Evolutionary conservation across 2,329 filamentous ascomycete species (phyloP).

Genomic region (Monilinia aucupariae): DNA sequence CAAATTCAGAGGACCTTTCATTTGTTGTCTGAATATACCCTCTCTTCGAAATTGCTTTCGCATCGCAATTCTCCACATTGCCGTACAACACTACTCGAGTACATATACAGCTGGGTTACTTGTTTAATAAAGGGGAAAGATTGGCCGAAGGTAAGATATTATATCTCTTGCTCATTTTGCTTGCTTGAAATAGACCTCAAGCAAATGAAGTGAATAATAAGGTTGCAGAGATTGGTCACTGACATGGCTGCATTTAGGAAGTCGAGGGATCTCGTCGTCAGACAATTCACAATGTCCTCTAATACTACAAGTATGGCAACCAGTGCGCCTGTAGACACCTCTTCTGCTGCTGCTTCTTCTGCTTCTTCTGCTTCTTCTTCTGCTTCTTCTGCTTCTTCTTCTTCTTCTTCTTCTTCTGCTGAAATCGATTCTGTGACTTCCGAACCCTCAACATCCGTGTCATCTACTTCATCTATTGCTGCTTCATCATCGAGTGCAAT

Average conservation of each 20-base stretch:
- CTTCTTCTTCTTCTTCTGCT: conserved; percentile 18
- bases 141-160: conserved; percentile 9
- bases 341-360: too few species aligned
- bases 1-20: conserved; percentile 19
- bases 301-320: conserved; percentile 32
- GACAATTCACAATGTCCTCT: conserved; percentile 28
- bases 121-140: not conserved
- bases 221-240: conserved; percentile 15
- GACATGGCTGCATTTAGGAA: conserved; percentile 24
- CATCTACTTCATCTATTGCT: conserved; percentile 2
- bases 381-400: conserved; percentile 18
- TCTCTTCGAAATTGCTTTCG: conserved; percentile 22
- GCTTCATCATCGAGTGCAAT: conserved; percentile 25
- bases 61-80: not conserved
- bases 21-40: not conserved
- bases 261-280: conserved; percentile 21
- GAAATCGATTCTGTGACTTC: conserved; percentile 22
- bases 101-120: not conserved
- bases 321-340: conserved; percentile 18
- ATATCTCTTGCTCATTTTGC: conserved; percentile 1
- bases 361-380: too few species aligned
- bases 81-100: not conserved
- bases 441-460: not conserved
- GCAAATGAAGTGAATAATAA: not conserved
- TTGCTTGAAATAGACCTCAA: not conserved